These are phyloP conservation scores for Sisymbrium irio DNA, from an alignment of 345 rosid genomes.

Conservation along the genomic window DNA sequence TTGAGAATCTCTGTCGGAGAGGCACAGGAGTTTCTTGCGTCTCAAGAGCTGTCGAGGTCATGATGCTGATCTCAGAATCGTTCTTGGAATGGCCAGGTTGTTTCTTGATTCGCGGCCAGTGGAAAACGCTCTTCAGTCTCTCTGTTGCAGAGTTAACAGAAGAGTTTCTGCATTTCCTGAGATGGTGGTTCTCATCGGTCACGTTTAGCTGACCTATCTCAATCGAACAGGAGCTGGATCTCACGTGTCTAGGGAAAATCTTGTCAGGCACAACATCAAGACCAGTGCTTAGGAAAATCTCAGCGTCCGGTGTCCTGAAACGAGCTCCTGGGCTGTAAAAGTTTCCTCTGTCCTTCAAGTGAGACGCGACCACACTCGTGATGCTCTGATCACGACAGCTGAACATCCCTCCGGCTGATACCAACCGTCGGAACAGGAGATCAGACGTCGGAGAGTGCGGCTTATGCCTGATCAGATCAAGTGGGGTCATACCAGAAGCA, in stretches of 20 bases:
- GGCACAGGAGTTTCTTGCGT: conserved; percentile 43
- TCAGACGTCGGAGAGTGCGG: conserved; percentile 66
- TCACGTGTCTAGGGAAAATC: conserved; percentile 42
- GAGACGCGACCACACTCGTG: conserved; percentile 59
- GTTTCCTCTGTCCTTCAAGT: conserved; percentile 65
- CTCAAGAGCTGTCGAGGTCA: conserved; percentile 30
- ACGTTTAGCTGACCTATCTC: conserved; percentile 43
- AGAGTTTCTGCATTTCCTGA: conserved; percentile 43
- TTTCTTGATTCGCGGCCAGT: conserved; percentile 60
- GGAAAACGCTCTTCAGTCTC: conserved; percentile 54
- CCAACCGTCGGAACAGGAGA: conserved; percentile 58
- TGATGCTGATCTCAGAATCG: conserved; percentile 30
- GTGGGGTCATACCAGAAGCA: conserved; percentile 72
- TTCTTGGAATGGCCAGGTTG: conserved; percentile 35
- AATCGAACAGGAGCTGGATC: conserved; percentile 52
- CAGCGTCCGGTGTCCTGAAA: conserved; percentile 65
- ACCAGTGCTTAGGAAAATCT: conserved; percentile 61
- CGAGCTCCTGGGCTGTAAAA: conserved; percentile 78
- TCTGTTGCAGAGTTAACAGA: conserved; percentile 57
- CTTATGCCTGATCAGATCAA: conserved; percentile 68
- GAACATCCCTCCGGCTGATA: conserved; percentile 75
- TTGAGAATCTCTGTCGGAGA: conserved; percentile 65
- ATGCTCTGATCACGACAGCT: conserved; percentile 52
- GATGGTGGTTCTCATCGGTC: conserved; percentile 41
- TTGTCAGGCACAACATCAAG: conserved; percentile 48